A percentile compares a stretch with the other conserved stretches of the same genome.
These are phyloP conservation scores for Mesembryanthemum crystallinum DNA, from an alignment of 148 eudicot genomes.

Conservation along the genomic window DNA sequence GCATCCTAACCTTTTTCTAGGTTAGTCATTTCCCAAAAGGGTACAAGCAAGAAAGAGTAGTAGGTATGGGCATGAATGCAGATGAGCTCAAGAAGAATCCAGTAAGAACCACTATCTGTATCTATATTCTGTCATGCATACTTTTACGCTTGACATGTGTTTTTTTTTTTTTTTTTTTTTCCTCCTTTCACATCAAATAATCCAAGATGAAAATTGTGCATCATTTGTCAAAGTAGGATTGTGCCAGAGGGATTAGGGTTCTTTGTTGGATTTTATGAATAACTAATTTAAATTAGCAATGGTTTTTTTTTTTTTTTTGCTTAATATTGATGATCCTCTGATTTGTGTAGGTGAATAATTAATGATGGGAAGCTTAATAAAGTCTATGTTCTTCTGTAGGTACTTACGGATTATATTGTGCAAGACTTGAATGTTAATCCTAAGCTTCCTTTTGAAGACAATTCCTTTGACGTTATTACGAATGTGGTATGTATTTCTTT, in stretches of 20 bases:
- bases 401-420: constrained; percentile 80
- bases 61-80: constrained; percentile 92
- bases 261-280: not conserved
- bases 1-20: constrained; percentile 40
- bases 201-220: not conserved
- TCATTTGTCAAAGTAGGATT: not conserved
- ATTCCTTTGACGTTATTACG: constrained; percentile 84
- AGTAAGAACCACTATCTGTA: constrained; percentile 39
- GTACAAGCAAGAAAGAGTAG: constrained; percentile 79
- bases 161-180: not conserved
- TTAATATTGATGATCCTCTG: not conserved
- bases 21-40: constrained; percentile 94
- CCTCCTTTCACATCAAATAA: not conserved
- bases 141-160: not conserved
- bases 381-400: constrained; percentile 40
- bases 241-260: not conserved
- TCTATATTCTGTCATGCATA: not conserved
- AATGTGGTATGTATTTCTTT: constrained; percentile 71
- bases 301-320: too few relatives aligned
- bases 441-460: constrained; percentile 82
- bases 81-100: constrained; percentile 86
- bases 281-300: too few relatives aligned
- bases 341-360: not conserved
- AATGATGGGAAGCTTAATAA: not conserved
- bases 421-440: constrained; percentile 90